These are phyloP conservation scores for Perkinsus olseni DNA, from an alignment of 169 alveolate species.

Conservation along the genomic window DNA sequence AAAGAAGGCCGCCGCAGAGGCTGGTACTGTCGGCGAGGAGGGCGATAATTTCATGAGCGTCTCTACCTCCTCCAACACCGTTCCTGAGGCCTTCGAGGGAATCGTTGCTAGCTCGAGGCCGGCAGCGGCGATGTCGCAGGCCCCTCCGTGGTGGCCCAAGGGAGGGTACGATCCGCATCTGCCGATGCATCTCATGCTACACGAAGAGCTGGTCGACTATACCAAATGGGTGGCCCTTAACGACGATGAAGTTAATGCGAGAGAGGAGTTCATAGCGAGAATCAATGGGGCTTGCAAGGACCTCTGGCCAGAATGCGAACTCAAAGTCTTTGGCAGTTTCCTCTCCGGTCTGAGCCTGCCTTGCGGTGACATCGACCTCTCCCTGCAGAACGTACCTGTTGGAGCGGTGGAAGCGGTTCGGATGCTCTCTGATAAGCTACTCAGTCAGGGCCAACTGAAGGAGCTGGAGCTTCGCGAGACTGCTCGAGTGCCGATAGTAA, in stretches of 20 bases:
- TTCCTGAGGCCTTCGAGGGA: neutral
- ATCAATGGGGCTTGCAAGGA: conserved; percentile 22
- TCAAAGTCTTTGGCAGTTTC: conserved; percentile 32
- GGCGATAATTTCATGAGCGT: neutral
- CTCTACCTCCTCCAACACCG: neutral
- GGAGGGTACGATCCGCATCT: neutral
- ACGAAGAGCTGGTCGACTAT: neutral
- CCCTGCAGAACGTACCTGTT: conserved; percentile 25
- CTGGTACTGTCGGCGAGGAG: neutral
- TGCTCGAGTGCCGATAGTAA: conserved; percentile 34
- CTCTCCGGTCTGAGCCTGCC: conserved; percentile 32
- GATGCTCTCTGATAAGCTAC: conserved; percentile 17
- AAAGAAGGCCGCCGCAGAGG: neutral
- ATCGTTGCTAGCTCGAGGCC: neutral
- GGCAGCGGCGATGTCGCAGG: neutral
- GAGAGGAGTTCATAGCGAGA: neutral
- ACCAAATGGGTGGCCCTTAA: neutral
- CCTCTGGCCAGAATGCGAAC: conserved; percentile 34
- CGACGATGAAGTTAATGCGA: neutral
- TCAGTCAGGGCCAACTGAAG: conserved; percentile 21
- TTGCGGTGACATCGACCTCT: conserved; percentile 29
- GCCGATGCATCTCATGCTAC: neutral
- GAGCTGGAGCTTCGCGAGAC: conserved; percentile 27
- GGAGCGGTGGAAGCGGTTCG: conserved; percentile 27
- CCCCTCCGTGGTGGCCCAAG: neutral